These are phyloP conservation scores for Ploettnerulaceae sp. DNA, from an alignment of 2,329 filamentous ascomycete species.

Conservation along the genomic window DNA sequence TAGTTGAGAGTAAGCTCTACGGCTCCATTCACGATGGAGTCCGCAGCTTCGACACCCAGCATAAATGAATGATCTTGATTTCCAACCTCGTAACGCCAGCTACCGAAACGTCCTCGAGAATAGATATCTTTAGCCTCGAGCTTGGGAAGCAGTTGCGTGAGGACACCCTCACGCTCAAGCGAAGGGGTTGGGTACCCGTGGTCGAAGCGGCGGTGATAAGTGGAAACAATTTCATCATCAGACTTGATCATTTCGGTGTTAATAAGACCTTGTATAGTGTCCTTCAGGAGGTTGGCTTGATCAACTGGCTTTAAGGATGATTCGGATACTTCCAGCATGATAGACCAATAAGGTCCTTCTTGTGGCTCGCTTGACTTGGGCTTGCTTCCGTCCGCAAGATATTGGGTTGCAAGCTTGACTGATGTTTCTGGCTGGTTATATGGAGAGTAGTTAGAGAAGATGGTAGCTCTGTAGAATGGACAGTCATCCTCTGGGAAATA, in stretches of 20 bases:
- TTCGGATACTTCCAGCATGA: slow-evolving; percentile 98
- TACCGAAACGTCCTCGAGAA: slow-evolving; percentile 94
- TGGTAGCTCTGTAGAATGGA: slow-evolving; percentile 98
- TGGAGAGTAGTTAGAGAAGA: slow-evolving; percentile 99
- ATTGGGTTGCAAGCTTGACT: slow-evolving; percentile 79
- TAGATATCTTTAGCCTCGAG: slow-evolving; percentile 88
- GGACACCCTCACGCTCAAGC: slow-evolving; percentile 90
- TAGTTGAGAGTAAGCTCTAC: slow-evolving; percentile 74
- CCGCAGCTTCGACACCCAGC: slow-evolving; percentile 70
- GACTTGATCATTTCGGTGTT: slow-evolving; percentile 96
- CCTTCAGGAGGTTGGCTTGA: slow-evolving; percentile 74
- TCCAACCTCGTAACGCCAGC: slow-evolving; percentile 86
- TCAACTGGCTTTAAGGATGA: slow-evolving; percentile 94
- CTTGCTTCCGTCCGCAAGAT: slow-evolving; percentile 81
- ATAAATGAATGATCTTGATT: slow-evolving; percentile 76
- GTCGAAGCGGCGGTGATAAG: slow-evolving; percentile 96
- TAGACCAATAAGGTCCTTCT: slow-evolving; percentile 97
- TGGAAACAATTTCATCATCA: slow-evolving; percentile 91
- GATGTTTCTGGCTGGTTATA: slow-evolving; percentile 88
- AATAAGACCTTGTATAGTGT: slow-evolving; percentile 92
- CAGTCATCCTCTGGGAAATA: slow-evolving; percentile 99
- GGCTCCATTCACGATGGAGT: slow-evolving; percentile 67
- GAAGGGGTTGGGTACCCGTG: slow-evolving; percentile 96
- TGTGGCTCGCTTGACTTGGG: slow-evolving; percentile 66
- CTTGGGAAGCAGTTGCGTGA: slow-evolving; percentile 88